Conservation (phyloP, 179 eudicot species). For the Nepenthes alata region DNA sequence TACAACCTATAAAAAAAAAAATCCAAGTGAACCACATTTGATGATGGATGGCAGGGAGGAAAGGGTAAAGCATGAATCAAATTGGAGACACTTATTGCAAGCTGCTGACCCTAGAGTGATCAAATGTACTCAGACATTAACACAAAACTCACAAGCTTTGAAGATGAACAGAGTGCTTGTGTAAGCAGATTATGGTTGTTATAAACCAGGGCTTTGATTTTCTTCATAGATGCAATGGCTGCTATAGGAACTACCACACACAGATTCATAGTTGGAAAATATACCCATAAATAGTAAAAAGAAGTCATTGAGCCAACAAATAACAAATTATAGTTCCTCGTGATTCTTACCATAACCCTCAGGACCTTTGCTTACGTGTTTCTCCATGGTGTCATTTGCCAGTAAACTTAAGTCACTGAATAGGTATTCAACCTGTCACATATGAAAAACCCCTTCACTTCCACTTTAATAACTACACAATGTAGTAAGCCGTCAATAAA, state of each 20-base stretch:
- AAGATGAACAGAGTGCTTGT: constrained; percentile 66
- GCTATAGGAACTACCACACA: constrained; percentile 57
- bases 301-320: too few species aligned
- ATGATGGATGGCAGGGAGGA: neutral
- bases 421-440: constrained; percentile 69
- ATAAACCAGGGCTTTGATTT: constrained; percentile 51
- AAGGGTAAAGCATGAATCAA: neutral
- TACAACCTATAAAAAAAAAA: constrained; percentile 29
- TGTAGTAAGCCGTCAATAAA: neutral
- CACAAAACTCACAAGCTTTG: constrained; percentile 45
- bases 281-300: neutral
- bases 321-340: neutral
- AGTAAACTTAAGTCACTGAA: constrained; percentile 86
- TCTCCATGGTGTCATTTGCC: constrained; percentile 74
- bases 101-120: neutral
- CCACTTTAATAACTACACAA: neutral
- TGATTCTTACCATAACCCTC: constrained; percentile 68
- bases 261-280: constrained; percentile 6
- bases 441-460: neutral
- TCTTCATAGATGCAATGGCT: constrained; percentile 71
- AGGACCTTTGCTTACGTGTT: constrained; percentile 69
- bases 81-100: neutral
- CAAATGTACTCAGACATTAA: neutral
- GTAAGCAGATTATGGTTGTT: constrained; percentile 44
- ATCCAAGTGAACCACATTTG: constrained; percentile 2